phyloP scores from a whole-genome alignment of 2,329 filamentous ascomycete genomes.

The Phialophora chinensis region DNA sequence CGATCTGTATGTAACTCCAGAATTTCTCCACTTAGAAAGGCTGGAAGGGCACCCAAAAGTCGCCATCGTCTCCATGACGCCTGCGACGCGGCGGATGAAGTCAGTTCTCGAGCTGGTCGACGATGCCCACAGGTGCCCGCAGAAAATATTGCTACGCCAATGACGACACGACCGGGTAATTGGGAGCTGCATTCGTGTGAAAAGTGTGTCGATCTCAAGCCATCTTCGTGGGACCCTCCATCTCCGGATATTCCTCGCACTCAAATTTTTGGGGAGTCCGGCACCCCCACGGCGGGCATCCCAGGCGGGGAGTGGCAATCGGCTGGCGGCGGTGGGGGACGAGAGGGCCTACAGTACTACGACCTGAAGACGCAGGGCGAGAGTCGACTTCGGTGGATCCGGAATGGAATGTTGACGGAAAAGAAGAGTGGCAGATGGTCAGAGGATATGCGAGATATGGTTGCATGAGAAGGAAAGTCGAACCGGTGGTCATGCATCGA shows the following conservation, averaged over 20 bases:
- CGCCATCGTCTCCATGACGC: slow-evolving; percentile 16
- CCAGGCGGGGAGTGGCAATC: slow-evolving; percentile 8
- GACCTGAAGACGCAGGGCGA: slow-evolving; percentile 12
- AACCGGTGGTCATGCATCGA: background rate
- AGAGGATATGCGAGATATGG: slow-evolving; percentile 1
- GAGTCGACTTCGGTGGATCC: slow-evolving; percentile 19
- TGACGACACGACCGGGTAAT: slow-evolving; percentile 14
- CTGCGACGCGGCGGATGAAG: background rate
- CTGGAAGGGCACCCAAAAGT: slow-evolving; percentile 5
- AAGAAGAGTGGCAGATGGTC: background rate
- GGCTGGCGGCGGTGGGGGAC: slow-evolving; percentile 11
- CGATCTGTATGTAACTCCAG: slow-evolving; percentile 7
- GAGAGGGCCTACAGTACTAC: background rate
- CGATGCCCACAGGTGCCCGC: slow-evolving; percentile 9
- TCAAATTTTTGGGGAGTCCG: background rate
- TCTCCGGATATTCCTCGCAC: slow-evolving; percentile 20
- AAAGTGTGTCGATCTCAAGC: background rate
- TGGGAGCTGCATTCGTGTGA: background rate
- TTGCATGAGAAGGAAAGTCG: slow-evolving; percentile 4
- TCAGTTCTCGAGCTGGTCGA: slow-evolving; percentile 6
- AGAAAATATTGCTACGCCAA: slow-evolving; percentile 10
- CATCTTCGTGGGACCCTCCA: slow-evolving; percentile 6
- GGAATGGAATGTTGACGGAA: background rate
- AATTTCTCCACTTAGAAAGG: slow-evolving; percentile 9
- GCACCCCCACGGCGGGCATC: background rate